Evolutionary conservation across 805 yeast species (phyloP).

Genomic region (Zygoascus ofunaensis): DNA sequence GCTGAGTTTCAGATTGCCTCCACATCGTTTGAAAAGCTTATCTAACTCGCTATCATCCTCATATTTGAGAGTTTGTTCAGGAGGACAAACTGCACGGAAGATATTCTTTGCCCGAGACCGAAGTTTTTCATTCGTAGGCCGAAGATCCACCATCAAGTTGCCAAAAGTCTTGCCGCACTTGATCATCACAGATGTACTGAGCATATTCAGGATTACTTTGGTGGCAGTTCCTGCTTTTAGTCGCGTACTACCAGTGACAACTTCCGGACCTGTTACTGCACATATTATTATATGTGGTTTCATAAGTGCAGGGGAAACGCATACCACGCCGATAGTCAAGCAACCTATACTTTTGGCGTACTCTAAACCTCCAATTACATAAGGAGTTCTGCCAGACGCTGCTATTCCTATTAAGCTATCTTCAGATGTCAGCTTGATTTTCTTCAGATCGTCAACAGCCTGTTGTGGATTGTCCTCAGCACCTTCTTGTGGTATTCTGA

Average conservation of each 20-base stretch:
- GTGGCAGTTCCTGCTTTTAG: constrained; percentile 25
- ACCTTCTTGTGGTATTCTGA: constrained; percentile 22
- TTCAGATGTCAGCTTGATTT: constrained; percentile 11
- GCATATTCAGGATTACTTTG: constrained; percentile 21
- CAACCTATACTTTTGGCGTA: constrained; percentile 20
- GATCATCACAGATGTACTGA: constrained; percentile 21
- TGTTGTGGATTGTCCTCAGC: constrained; percentile 20
- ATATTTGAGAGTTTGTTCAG: background rate
- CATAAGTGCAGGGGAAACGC: constrained; percentile 16
- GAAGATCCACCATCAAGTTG: constrained; percentile 22
- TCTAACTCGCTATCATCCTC: constrained; percentile 10
- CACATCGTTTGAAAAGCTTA: constrained; percentile 11
- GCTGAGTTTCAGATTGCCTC: constrained; percentile 17
- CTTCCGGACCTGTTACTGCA: constrained; percentile 21
- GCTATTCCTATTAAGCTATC: constrained; percentile 25
- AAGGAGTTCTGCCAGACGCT: constrained; percentile 26
- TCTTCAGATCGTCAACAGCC: constrained; percentile 17
- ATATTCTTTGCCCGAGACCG: constrained; percentile 17
- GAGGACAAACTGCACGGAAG: constrained; percentile 12
- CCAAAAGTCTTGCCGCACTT: constrained; percentile 21
- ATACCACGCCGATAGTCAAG: constrained; percentile 19
- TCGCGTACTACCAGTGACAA: constrained; percentile 22
- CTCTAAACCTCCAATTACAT: constrained; percentile 20
- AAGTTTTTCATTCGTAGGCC: constrained; percentile 19
- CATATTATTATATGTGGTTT: constrained; percentile 13